These are phyloP conservation scores for Globisporangium nagaii DNA, from an alignment of 352 stramenopile genomes.

Conservation along the genomic window DNA sequence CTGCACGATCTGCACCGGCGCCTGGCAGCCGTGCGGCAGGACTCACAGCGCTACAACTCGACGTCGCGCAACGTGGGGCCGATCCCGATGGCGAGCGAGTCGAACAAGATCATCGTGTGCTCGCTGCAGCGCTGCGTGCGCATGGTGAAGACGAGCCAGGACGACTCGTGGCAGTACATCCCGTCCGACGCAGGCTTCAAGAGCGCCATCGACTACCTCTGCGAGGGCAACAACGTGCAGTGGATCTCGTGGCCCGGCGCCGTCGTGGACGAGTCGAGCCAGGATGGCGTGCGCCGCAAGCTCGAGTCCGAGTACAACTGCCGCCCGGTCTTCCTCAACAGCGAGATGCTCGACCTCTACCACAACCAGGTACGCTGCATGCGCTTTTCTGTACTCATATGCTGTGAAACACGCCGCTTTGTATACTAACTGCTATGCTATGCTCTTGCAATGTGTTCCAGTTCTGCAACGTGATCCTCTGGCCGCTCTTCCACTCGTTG, in stretches of 20 bases:
- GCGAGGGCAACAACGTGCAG: constrained; percentile 75
- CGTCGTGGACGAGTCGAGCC: constrained; percentile 74
- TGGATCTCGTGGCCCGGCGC: constrained; percentile 89
- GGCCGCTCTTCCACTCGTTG: constrained; percentile 89
- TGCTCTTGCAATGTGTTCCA: constrained; percentile 11
- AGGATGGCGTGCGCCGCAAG: constrained; percentile 62
- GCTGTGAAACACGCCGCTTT: no score
- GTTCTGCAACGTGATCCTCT: constrained; percentile 89
- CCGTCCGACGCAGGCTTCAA: constrained; percentile 57
- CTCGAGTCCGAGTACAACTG: constrained; percentile 83
- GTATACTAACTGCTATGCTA: no score
- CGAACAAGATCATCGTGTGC: constrained; percentile 79
- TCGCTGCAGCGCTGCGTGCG: constrained; percentile 65
- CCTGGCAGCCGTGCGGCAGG: constrained; percentile 63
- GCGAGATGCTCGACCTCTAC: constrained; percentile 77
- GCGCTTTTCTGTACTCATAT: neutral
- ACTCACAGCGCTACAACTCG: constrained; percentile 68
- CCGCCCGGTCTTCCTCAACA: constrained; percentile 78
- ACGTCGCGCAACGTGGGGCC: constrained; percentile 53
- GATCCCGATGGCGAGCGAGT: constrained; percentile 68
- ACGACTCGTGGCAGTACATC: constrained; percentile 75
- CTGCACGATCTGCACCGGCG: constrained; percentile 70
- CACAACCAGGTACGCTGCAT: constrained; percentile 53
- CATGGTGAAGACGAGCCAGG: constrained; percentile 63
- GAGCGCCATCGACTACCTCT: constrained; percentile 71